Evolutionary conservation across 345 rosid genomes (phyloP).

Genomic region (Citrus reticulata): DNA sequence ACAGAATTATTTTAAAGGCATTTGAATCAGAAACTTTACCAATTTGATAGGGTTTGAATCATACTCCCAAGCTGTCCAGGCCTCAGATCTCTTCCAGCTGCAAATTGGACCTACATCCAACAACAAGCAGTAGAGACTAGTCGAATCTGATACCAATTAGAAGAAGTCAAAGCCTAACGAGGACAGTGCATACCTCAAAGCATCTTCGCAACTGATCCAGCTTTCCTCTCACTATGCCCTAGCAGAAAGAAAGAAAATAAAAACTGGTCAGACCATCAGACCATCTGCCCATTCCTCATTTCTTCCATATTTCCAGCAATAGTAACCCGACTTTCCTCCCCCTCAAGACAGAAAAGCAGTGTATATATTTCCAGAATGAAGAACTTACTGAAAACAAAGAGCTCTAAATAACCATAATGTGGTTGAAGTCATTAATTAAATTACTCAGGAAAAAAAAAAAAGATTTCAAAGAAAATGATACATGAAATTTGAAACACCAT

Average conservation of each 20-base stretch:
- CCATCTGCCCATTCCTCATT: neutral
- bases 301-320: neutral
- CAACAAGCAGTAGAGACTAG: neutral
- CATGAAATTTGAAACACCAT: neutral
- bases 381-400: neutral
- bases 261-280: neutral
- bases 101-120: constrained; percentile 75
- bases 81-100: constrained; percentile 94
- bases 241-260: constrained; percentile 7
- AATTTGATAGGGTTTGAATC: constrained; percentile 82
- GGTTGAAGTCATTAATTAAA: neutral
- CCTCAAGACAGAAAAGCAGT: neutral
- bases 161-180: neutral
- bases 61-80: constrained; percentile 86
- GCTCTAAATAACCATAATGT: neutral
- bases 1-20: neutral
- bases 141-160: neutral
- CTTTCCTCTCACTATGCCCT: constrained; percentile 98
- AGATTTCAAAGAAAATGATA: neutral
- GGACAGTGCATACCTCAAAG: constrained; percentile 62
- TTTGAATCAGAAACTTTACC: constrained; percentile 42
- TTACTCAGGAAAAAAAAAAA: neutral
- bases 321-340: neutral
- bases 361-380: neutral
- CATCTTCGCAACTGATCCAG: constrained; percentile 91